phyloP scores from a whole-genome alignment of 345 rosid species.

The Brassica juncea region DNA sequence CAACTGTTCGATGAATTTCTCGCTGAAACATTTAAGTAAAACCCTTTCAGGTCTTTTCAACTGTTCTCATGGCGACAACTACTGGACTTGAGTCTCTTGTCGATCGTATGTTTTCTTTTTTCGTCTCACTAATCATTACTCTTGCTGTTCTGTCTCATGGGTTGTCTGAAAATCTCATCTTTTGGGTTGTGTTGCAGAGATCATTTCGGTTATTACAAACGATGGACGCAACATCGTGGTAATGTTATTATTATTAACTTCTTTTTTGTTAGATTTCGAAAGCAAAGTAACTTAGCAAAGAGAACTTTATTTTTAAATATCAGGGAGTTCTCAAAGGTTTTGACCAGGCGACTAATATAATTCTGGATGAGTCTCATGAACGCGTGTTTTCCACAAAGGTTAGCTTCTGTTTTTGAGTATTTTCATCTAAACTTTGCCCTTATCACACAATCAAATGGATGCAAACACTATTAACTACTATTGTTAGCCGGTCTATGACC shows the following conservation, averaged over 20 bases:
- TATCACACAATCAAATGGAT: constrained; percentile 6
- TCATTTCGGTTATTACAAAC: constrained; percentile 76
- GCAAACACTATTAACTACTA: background rate
- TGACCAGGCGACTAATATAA: constrained; percentile 89
- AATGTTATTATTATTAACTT: constrained; percentile 8
- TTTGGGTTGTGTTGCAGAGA: constrained; percentile 48
- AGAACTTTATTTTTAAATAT: background rate
- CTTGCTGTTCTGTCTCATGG: background rate
- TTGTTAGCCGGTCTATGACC: background rate
- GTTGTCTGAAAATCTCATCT: background rate
- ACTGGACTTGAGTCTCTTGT: constrained; percentile 84
- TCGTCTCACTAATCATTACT: background rate
- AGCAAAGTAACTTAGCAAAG: background rate
- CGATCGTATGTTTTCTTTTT: constrained; percentile 50
- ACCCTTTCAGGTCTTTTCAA: constrained; percentile 13
- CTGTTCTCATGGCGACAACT: constrained; percentile 54
- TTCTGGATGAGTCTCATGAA: constrained; percentile 90
- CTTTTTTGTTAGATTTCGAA: background rate
- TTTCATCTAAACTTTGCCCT: background rate
- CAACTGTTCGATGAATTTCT: constrained; percentile 30
- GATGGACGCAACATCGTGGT: constrained; percentile 97
- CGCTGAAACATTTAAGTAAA: background rate
- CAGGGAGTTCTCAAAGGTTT: constrained; percentile 85
- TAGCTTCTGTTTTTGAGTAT: background rate
- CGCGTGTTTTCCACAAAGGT: constrained; percentile 93